Evolutionary conservation across 1,284 basidiomycete species (phyloP).

Genomic region (Fistulinella staudtii): DNA sequence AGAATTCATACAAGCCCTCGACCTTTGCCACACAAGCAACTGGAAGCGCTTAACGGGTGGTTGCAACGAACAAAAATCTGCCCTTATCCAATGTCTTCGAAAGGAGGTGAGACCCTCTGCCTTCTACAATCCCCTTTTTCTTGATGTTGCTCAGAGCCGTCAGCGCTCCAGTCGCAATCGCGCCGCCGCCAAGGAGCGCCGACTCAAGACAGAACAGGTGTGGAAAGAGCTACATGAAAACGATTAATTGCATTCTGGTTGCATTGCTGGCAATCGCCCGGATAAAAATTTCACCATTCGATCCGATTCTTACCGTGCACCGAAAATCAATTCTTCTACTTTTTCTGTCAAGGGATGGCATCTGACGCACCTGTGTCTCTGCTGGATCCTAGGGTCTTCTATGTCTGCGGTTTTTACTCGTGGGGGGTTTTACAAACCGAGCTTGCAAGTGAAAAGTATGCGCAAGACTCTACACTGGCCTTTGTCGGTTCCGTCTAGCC

Average conservation of each 20-base stretch:
- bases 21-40: slow-evolving; percentile 57
- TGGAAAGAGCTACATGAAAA: slow-evolving; percentile 59
- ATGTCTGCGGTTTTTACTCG: no score
- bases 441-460: no score
- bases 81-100: slow-evolving; percentile 71
- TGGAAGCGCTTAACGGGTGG: slow-evolving; percentile 64
- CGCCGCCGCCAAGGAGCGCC: slow-evolving; percentile 59
- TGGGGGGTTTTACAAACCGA: no score
- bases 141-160: slow-evolving; percentile 47
- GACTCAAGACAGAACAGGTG: slow-evolving; percentile 52
- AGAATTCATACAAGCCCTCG: slow-evolving; percentile 70
- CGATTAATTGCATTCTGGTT: slow-evolving; percentile 27
- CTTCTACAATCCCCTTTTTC: neutral
- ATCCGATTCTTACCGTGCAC: neutral
- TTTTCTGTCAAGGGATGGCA: slow-evolving; percentile 2
- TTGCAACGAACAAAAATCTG: slow-evolving; percentile 71
- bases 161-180: slow-evolving; percentile 68
- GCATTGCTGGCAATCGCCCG: no score
- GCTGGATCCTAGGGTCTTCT: no score
- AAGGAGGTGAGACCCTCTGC: slow-evolving; percentile 56
- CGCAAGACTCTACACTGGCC: no score
- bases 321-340: neutral
- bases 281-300: no score
- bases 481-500: no score
- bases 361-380: neutral